phyloP scores from a whole-genome alignment of 2,329 filamentous ascomycete genomes.

The Epichloe festucae region DNA sequence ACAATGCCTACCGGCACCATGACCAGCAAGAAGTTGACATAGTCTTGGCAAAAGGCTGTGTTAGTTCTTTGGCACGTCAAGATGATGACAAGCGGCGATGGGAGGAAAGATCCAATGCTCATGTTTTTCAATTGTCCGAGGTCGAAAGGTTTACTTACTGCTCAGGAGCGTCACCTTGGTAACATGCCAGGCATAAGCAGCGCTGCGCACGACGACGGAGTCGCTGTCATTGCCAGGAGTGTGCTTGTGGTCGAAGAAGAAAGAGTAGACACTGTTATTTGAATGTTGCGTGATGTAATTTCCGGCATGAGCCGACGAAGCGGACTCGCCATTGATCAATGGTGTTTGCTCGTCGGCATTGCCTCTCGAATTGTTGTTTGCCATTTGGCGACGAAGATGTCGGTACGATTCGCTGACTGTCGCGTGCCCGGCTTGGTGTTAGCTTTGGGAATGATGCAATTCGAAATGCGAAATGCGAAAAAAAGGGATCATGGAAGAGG shows the following conservation, averaged over 20 bases:
- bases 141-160: slow-evolving; percentile 31
- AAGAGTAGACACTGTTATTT: slow-evolving; percentile 17
- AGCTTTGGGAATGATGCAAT: neutral
- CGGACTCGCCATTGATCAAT: slow-evolving; percentile 26
- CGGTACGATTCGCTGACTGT: slow-evolving; percentile 6
- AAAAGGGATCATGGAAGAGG: neutral
- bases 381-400: slow-evolving; percentile 16
- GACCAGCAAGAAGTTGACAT: slow-evolving; percentile 58
- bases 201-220: slow-evolving; percentile 30
- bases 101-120: neutral
- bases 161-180: slow-evolving; percentile 44
- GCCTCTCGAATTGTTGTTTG: slow-evolving; percentile 17
- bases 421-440: neutral
- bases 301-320: slow-evolving; percentile 11
- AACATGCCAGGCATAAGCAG: slow-evolving; percentile 40
- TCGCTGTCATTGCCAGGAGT: slow-evolving; percentile 40
- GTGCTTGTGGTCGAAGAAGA: slow-evolving; percentile 36
- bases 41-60: slow-evolving; percentile 24
- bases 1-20: slow-evolving; percentile 63
- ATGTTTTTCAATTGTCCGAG: neutral
- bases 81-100: neutral
- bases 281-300: slow-evolving; percentile 11
- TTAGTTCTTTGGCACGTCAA: neutral
- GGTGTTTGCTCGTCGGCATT: slow-evolving; percentile 27
- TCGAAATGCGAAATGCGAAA: neutral